Percentiles rank a stretch among this genome's conserved stretches.
Evolutionary conservation across 331 rosid species (phyloP).

Genomic region (Acacia concinna): DNA sequence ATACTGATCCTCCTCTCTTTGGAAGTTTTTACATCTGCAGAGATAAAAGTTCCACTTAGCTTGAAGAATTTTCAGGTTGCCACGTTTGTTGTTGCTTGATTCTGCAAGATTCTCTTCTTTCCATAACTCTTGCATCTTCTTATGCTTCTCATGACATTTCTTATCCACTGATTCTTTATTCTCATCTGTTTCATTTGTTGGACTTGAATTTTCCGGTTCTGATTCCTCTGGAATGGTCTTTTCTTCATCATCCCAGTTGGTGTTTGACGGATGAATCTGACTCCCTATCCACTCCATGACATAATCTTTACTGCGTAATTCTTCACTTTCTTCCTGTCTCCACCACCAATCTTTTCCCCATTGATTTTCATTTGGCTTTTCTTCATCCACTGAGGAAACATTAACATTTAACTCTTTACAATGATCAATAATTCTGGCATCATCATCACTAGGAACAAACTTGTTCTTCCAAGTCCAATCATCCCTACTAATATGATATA

Average conservation of each 20-base stretch:
- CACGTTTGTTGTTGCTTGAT: slow-evolving; percentile 63
- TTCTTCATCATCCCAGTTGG: slow-evolving; percentile 80
- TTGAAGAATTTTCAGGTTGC: slow-evolving; percentile 49
- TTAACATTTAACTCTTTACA: slow-evolving; percentile 64
- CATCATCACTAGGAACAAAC: slow-evolving; percentile 79
- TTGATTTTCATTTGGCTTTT: slow-evolving; percentile 57
- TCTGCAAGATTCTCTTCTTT: slow-evolving; percentile 89
- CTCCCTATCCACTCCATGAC: slow-evolving; percentile 97
- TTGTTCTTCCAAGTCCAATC: slow-evolving; percentile 7
- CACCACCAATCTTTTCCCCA: slow-evolving; percentile 99
- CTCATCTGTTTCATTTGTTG: slow-evolving; percentile 47
- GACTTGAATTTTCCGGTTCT: slow-evolving; percentile 45
- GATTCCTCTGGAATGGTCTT: slow-evolving; percentile 52
- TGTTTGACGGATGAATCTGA: slow-evolving; percentile 85
- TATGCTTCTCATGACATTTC: slow-evolving; percentile 59
- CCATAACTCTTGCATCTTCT: slow-evolving; percentile 99
- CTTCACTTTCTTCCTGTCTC: slow-evolving; percentile 87
- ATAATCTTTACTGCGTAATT: slow-evolving; percentile 81
- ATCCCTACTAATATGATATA: slow-evolving; percentile 48
- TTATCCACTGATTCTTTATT: slow-evolving; percentile 49
- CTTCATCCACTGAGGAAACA: slow-evolving; percentile 50
- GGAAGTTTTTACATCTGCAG: slow-evolving; percentile 45
- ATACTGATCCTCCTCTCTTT: slow-evolving; percentile 42
- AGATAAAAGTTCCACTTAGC: slow-evolving; percentile 64
- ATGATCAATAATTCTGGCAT: slow-evolving; percentile 61